phyloP scores from a whole-genome alignment of 805 yeast genomes.

The Saturnispora galanensis region DNA sequence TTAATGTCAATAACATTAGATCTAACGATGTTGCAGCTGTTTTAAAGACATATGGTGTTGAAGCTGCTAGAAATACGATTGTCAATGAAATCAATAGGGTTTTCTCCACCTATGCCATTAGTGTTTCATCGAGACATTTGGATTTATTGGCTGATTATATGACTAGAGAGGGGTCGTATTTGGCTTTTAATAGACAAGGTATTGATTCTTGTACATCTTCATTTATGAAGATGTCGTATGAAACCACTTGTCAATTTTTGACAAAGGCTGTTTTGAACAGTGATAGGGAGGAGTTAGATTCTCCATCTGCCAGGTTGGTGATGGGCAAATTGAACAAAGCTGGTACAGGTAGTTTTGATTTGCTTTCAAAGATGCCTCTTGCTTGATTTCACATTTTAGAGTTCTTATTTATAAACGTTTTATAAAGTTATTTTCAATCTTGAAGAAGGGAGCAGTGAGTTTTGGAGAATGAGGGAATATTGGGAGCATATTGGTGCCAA shows the following conservation, averaged over 20 bases:
- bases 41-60: constrained; percentile 89
- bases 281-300: constrained; percentile 76
- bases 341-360: constrained; percentile 95
- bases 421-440: too few species aligned
- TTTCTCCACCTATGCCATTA: constrained; percentile 91
- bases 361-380: constrained; percentile 40
- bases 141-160: constrained; percentile 97
- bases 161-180: constrained; percentile 96
- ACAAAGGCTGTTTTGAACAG: constrained; percentile 93
- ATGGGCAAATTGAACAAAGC: constrained; percentile 82
- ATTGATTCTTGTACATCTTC: constrained; percentile 93
- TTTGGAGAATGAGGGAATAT: too few species aligned
- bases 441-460: too few species aligned
- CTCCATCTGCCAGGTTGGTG: constrained; percentile 91
- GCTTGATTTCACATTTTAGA: neutral
- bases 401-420: too few species aligned
- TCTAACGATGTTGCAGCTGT: constrained; percentile 93
- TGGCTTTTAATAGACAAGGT: constrained; percentile 98
- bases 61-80: constrained; percentile 96
- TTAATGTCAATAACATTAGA: constrained; percentile 79
- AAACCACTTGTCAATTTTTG: constrained; percentile 94
- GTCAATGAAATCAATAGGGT: constrained; percentile 93
- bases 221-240: constrained; percentile 97
- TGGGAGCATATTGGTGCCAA: too few species aligned
- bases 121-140: constrained; percentile 87